These are phyloP conservation scores for Gracilaria gracilis DNA, from an alignment of 23 red algal species.

Conservation along the genomic window DNA sequence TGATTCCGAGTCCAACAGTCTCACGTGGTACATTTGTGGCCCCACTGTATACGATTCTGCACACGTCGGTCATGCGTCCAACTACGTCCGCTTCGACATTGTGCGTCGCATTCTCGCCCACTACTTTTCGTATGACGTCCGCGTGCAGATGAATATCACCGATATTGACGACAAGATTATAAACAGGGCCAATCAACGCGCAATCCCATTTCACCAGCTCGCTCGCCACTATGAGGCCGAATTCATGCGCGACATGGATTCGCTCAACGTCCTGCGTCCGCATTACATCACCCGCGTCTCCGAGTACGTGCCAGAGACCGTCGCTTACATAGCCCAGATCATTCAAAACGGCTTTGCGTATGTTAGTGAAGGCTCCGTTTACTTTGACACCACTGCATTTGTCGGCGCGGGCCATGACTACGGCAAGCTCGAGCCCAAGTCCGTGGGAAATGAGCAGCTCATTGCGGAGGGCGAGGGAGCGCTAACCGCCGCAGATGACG, in stretches of 20 bases:
- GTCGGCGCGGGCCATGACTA: constrained; percentile 69
- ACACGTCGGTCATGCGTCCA: constrained; percentile 96
- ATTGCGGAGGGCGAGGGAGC: constrained; percentile 84
- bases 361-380: constrained; percentile 82
- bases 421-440: constrained; percentile 89
- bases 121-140: constrained; percentile 84
- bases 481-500: constrained; percentile 41
- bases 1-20: not conserved
- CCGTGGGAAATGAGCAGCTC: constrained; percentile 73
- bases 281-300: constrained; percentile 85
- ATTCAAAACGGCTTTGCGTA: constrained; percentile 86
- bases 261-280: constrained; percentile 81
- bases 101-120: constrained; percentile 87
- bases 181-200: constrained; percentile 67
- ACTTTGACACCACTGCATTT: constrained; percentile 97
- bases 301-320: constrained; percentile 93
- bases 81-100: constrained; percentile 95
- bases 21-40: constrained; percentile 98
- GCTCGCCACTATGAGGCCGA: constrained; percentile 79
- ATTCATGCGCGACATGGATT: constrained; percentile 91
- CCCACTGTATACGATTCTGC: constrained; percentile 98
- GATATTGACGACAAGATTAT: constrained; percentile 99
- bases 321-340: constrained; percentile 76
- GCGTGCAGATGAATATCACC: constrained; percentile 96
- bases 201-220: constrained; percentile 65